phyloP scores from a whole-genome alignment of 2,329 filamentous ascomycete species.

The Aurifilum marmelostoma region DNA sequence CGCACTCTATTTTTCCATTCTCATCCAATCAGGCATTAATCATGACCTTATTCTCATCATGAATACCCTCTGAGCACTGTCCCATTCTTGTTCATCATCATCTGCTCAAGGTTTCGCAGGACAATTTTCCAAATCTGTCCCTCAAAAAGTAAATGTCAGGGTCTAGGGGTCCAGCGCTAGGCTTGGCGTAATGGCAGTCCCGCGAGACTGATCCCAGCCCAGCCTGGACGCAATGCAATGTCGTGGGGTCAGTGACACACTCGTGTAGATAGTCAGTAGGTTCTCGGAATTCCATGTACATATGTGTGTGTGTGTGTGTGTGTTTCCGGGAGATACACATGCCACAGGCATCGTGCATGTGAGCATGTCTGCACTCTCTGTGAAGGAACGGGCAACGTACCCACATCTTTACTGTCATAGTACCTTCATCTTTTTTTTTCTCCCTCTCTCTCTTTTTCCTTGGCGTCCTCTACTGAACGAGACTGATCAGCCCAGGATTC shows the following conservation, averaged over 20 bases:
- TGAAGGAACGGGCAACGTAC: neutral
- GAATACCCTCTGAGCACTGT: too few relatives aligned
- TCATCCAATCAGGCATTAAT: neutral
- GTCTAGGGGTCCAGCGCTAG: neutral
- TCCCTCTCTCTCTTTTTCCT: too few relatives aligned
- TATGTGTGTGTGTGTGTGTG: too few relatives aligned
- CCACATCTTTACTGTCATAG: neutral
- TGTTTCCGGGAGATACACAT: neutral
- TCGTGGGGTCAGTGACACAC: too few relatives aligned
- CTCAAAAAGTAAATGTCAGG: neutral
- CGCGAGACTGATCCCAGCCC: slow-evolving; percentile 10
- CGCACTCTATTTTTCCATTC: neutral
- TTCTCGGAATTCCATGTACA: too few relatives aligned
- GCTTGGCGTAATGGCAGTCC: slow-evolving; percentile 15
- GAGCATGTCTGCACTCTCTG: neutral
- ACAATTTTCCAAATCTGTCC: too few relatives aligned
- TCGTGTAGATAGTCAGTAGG: too few relatives aligned
- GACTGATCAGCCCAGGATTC: too few relatives aligned
- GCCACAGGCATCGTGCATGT: neutral
- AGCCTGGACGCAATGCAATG: neutral
- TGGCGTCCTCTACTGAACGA: too few relatives aligned
- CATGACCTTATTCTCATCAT: too few relatives aligned
- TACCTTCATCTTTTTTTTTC: neutral
- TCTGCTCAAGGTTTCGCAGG: slow-evolving; percentile 11
- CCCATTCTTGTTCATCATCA: neutral